Evolutionary conservation across 306 rosid species (phyloP), one percentile per base, ranked within the genome.

Genomic region (Bauhinia variegata): DNA sequence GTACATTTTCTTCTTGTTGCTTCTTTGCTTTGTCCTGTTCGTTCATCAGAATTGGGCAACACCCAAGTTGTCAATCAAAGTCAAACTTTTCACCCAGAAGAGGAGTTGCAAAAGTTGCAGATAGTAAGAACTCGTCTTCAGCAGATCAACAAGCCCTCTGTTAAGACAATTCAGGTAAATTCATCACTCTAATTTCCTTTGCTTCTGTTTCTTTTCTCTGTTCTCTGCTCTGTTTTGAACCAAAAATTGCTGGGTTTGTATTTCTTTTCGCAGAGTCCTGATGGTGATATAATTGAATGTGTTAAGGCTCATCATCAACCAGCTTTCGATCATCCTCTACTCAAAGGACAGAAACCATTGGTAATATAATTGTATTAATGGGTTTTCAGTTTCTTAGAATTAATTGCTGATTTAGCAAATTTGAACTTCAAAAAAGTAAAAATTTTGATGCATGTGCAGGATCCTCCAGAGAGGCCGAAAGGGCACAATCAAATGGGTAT

Each of bases 321-420:
- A n/a, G 97, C 99, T 65, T 95, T 95, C 69, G 99, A 95, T 75
- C 97, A 95, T 72, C 97, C 99, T 51, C 65, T 52, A 9, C 78
- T 95, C 43, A 82, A 71, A 68, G 97, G 88, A 11, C 82, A 82
- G 17, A 85, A 72, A 73, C 97, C 97, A 77, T 18, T 95, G 91
- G 98, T 92, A 84, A 58, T 7, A 16, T 8, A 54, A 4, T 67
- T 68, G 5, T 11, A 4, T 55, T 31, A 32, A 30, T 16, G 17
- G 51, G 6, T 34, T 46, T 13, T 73, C 3, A 6, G 9, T 23
- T 23, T 2, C 28, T 23, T 23, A 23, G 28, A 23, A 23, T 23
- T 23, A 23, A 23, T 23, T 23, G 28, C 28, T 23, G 2, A 23
- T 15, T 17, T 34, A 19, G 23, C 9, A 11, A n/a, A n/a, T n/a